Percentiles rank a stretch among this genome's conserved stretches.
phyloP scores from a whole-genome alignment of 768 basidiomycete species.

The Zangia roseola region DNA sequence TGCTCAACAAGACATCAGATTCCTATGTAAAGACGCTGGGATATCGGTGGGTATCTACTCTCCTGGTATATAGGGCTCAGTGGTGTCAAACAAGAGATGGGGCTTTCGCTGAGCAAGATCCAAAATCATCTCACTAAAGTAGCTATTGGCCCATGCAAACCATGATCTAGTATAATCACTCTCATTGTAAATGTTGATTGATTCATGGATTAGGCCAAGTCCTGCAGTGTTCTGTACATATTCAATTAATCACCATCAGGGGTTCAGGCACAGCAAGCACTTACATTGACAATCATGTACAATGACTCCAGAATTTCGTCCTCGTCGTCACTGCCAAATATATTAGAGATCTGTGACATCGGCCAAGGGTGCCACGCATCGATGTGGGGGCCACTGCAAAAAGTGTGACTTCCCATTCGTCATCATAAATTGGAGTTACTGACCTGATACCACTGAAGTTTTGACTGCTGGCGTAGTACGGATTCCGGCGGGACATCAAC shows the following conservation, averaged over 20 bases:
- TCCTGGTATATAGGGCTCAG: conserved; percentile 56
- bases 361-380: conserved; percentile 79
- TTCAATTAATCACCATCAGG: background rate
- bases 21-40: too few relatives aligned
- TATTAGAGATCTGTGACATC: conserved; percentile 75
- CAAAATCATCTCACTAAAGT: conserved; percentile 79
- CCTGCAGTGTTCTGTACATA: conserved; percentile 61
- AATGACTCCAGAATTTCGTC: conserved; percentile 60
- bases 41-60: conserved; percentile 31
- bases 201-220: conserved; percentile 78
- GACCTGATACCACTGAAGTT: conserved; percentile 71
- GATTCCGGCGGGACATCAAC: conserved; percentile 62
- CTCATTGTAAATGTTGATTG: conserved; percentile 58
- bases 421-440: conserved; percentile 19
- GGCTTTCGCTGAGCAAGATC: conserved; percentile 77
- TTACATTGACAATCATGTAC: conserved; percentile 66
- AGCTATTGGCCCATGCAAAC: conserved; percentile 86
- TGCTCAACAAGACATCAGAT: too few relatives aligned
- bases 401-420: background rate
- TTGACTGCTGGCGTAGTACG: conserved; percentile 64
- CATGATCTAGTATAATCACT: conserved; percentile 65
- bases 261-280: conserved; percentile 19
- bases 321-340: conserved; percentile 75
- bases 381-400: conserved; percentile 66
- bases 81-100: conserved; percentile 56